Evolutionary conservation across 208 protist species (phyloP).

Genomic region (Herpetomonas samuelpessoai): DNA sequence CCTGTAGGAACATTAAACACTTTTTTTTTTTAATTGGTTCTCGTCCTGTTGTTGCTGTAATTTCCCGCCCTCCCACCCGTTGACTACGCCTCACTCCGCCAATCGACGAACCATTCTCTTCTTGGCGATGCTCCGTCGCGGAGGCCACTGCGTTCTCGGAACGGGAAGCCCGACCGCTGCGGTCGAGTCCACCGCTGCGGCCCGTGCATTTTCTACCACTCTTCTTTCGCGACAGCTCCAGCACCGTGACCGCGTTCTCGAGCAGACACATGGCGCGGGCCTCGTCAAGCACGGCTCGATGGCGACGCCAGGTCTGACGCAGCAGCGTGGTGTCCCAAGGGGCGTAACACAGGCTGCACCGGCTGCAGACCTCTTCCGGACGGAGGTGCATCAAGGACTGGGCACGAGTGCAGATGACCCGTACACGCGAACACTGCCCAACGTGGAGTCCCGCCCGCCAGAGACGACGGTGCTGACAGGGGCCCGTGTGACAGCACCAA

Average conservation of each 20-base stretch:
- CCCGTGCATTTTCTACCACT: conserved; percentile 12
- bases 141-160: background rate
- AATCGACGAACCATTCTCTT: background rate
- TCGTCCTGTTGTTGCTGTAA: too few relatives aligned
- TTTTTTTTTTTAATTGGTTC: too few relatives aligned
- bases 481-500: conserved; percentile 29
- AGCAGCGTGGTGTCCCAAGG: conserved; percentile 18
- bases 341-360: conserved; percentile 36
- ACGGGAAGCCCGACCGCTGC: background rate
- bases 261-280: conserved; percentile 58
- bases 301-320: conserved; percentile 11
- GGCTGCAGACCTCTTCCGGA: conserved; percentile 74
- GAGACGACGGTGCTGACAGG: conserved; percentile 51
- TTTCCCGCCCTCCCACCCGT: too few relatives aligned
- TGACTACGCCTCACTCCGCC: too few relatives aligned
- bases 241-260: conserved; percentile 48
- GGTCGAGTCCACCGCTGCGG: background rate
- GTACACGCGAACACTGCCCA: conserved; percentile 75
- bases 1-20: too few relatives aligned
- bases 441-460: conserved; percentile 47
- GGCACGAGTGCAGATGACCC: conserved; percentile 72
- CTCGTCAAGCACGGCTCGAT: conserved; percentile 61
- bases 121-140: background rate
- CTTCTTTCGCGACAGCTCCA: conserved; percentile 30
- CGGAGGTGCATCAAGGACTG: conserved; percentile 71